phyloP scores from a whole-genome alignment of 768 basidiomycete species.

The Leucocoprinus sp. region DNA sequence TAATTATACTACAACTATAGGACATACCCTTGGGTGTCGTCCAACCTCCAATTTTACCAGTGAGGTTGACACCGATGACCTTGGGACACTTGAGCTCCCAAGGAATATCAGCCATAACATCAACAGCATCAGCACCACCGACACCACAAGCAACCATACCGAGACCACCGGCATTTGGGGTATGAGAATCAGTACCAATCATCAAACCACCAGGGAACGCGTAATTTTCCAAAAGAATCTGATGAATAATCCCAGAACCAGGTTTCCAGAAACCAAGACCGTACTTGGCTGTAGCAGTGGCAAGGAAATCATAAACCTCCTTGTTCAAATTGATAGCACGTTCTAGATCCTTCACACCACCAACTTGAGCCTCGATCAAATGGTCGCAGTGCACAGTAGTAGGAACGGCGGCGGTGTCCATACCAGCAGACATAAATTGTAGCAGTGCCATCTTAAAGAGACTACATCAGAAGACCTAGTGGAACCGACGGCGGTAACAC shows the following conservation, averaged over 20 bases:
- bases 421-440: slow-evolving; percentile 99
- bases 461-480: slow-evolving; percentile 24
- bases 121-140: slow-evolving; percentile 98
- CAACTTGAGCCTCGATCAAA: slow-evolving; percentile 94
- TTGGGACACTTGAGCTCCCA: slow-evolving; percentile 99
- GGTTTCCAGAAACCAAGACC: slow-evolving; percentile 99
- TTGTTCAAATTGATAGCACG: slow-evolving; percentile 91
- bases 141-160: slow-evolving; percentile 99
- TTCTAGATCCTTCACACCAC: slow-evolving; percentile 88
- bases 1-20: background rate
- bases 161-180: slow-evolving; percentile 97
- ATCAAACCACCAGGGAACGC: slow-evolving; percentile 98
- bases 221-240: slow-evolving; percentile 99
- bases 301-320: slow-evolving; percentile 99
- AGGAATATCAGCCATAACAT: slow-evolving; percentile 96
- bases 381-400: slow-evolving; percentile 99
- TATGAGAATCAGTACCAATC: slow-evolving; percentile 99
- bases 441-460: slow-evolving; percentile 94
- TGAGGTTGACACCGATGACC: slow-evolving; percentile 95
- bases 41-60: slow-evolving; percentile 94
- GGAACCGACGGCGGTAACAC: slow-evolving; percentile 15
- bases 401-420: slow-evolving; percentile 95
- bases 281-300: slow-evolving; percentile 95
- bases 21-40: slow-evolving; percentile 87
- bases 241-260: slow-evolving; percentile 97